phyloP scores from a whole-genome alignment of 1,284 basidiomycete genomes.

The Sanghuangporus weigelae region DNA sequence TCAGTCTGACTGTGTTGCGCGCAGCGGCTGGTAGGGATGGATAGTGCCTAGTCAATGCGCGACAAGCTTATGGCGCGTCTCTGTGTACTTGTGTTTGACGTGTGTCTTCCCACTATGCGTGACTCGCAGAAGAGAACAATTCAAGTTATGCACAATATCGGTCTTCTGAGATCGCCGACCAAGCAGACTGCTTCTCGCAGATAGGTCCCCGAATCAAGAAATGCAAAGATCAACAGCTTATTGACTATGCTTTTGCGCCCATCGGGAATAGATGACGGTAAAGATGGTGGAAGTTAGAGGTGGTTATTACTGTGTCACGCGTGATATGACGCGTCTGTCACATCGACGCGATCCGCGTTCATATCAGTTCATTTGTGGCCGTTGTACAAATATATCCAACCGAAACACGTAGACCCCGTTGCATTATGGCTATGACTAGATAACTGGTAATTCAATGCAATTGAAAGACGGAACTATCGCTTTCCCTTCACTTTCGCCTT shows the following conservation, averaged over 20 bases:
- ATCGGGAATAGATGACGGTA: too few species aligned
- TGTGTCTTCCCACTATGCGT: too few species aligned
- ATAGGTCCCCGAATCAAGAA: too few species aligned
- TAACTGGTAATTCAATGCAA: not conserved
- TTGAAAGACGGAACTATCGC: constrained; percentile 10
- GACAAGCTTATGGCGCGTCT: not conserved
- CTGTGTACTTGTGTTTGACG: too few species aligned
- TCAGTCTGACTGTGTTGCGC: not conserved
- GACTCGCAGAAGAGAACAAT: too few species aligned
- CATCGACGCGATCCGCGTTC: not conserved
- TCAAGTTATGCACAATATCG: too few species aligned
- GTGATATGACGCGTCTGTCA: constrained; percentile 6
- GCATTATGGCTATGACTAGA: not conserved
- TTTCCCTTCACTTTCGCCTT: constrained; percentile 26
- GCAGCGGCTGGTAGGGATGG: not conserved
- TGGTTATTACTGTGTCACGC: not conserved
- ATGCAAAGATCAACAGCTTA: too few species aligned
- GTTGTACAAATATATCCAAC: not conserved
- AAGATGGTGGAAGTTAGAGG: not conserved
- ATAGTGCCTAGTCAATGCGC: not conserved
- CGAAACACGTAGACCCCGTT: not conserved
- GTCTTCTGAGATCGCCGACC: too few species aligned
- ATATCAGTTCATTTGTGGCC: not conserved
- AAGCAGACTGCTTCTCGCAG: too few species aligned
- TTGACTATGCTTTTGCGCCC: too few species aligned